Evolutionary conservation across 805 yeast genomes (phyloP).

Genomic region (Kazachstania africana): DNA sequence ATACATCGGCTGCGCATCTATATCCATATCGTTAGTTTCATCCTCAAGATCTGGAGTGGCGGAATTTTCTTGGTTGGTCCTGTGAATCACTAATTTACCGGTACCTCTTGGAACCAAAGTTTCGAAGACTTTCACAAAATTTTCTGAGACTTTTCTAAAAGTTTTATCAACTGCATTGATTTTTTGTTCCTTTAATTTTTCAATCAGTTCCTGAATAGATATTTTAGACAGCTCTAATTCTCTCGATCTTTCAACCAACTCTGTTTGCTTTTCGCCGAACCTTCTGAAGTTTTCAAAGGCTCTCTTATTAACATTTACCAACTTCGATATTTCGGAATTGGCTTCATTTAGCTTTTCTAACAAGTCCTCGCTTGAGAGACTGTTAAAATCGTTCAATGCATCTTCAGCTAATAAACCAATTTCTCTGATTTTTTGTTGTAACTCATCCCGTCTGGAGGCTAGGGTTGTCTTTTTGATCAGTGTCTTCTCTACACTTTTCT

Average conservation of each 20-base stretch:
- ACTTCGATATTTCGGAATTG: slow-evolving; percentile 47
- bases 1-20: slow-evolving; percentile 30
- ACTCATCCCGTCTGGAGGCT: slow-evolving; percentile 52
- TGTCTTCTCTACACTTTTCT: slow-evolving; percentile 52
- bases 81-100: slow-evolving; percentile 62
- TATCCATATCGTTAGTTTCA: slow-evolving; percentile 5
- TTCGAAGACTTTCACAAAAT: slow-evolving; percentile 66
- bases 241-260: slow-evolving; percentile 47
- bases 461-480: slow-evolving; percentile 52
- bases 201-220: slow-evolving; percentile 63
- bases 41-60: slow-evolving; percentile 14
- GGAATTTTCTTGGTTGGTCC: slow-evolving; percentile 15
- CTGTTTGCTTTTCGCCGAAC: slow-evolving; percentile 62
- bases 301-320: slow-evolving; percentile 73
- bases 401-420: slow-evolving; percentile 87
- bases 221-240: slow-evolving; percentile 61
- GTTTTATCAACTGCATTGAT: slow-evolving; percentile 72
- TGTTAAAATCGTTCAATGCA: slow-evolving; percentile 44
- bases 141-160: slow-evolving; percentile 61
- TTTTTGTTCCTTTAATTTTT: slow-evolving; percentile 62
- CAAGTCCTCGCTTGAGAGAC: slow-evolving; percentile 39
- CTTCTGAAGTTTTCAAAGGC: slow-evolving; percentile 75
- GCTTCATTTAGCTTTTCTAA: slow-evolving; percentile 41
- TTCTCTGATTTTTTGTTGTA: slow-evolving; percentile 62
- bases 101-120: slow-evolving; percentile 73